phyloP scores from a whole-genome alignment of 2,329 filamentous ascomycete genomes.

The Verticillium isaacii region DNA sequence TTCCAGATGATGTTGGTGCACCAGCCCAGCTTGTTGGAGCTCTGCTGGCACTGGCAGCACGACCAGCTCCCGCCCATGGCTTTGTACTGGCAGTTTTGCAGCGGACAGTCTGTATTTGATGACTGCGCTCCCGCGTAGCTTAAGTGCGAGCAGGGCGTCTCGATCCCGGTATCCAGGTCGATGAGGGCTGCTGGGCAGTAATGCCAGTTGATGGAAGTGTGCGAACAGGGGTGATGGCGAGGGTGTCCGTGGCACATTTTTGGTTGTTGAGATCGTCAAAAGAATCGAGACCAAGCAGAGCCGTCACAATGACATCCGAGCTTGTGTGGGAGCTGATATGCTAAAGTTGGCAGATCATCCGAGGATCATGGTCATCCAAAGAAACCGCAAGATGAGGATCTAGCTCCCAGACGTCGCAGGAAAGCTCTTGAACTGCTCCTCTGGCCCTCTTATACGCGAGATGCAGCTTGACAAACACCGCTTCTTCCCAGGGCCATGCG shows the following conservation, averaged over 20 bases:
- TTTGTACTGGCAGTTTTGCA: slow-evolving; percentile 47
- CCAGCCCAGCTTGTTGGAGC: slow-evolving; percentile 49
- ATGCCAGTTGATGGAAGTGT: slow-evolving; percentile 51
- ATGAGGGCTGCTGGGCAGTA: slow-evolving; percentile 46
- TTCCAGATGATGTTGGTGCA: slow-evolving; percentile 33
- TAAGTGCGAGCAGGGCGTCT: slow-evolving; percentile 43
- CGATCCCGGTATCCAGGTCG: slow-evolving; percentile 44
- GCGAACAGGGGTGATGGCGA: slow-evolving; percentile 45
- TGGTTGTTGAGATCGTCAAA: slow-evolving; percentile 7
- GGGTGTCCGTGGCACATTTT: slow-evolving; percentile 52
- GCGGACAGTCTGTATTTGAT: slow-evolving; percentile 38
- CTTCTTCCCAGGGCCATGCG: not conserved
- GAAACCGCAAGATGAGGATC: not conserved
- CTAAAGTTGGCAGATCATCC: too few relatives aligned
- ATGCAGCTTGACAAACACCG: not conserved
- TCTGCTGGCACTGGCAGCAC: slow-evolving; percentile 48
- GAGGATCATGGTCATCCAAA: not conserved
- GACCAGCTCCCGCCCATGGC: slow-evolving; percentile 45
- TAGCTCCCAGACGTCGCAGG: not conserved
- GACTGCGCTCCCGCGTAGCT: slow-evolving; percentile 41
- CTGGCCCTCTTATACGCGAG: not conserved
- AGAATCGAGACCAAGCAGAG: not conserved
- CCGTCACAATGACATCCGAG: not conserved
- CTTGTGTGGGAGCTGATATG: too few relatives aligned
- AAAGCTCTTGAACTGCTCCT: not conserved